Percentiles rank a stretch among this genome's conserved stretches.
Conservation (phyloP, 345 rosid genomes). For the Aquilaria yunnanensis region DNA sequence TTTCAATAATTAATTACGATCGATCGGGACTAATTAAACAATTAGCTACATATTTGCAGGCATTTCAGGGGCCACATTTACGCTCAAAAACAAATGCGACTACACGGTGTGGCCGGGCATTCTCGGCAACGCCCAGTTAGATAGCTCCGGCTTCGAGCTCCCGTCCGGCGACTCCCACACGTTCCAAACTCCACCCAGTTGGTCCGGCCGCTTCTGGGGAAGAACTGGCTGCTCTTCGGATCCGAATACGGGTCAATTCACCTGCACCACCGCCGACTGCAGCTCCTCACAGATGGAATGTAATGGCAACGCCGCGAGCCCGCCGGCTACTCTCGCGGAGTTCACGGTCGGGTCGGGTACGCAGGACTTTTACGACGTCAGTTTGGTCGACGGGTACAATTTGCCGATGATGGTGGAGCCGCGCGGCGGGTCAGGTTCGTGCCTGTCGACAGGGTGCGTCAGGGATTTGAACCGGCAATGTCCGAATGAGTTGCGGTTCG, state of each 20-base stretch:
- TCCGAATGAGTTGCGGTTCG: slow-evolving; percentile 48
- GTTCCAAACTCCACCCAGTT: slow-evolving; percentile 41
- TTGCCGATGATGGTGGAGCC: slow-evolving; percentile 51
- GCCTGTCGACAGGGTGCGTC: slow-evolving; percentile 55
- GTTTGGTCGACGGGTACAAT: slow-evolving; percentile 72
- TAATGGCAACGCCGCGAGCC: slow-evolving; percentile 52
- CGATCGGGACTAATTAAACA: too few relatives aligned
- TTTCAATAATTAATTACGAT: neutral
- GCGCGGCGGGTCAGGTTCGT: slow-evolving; percentile 50
- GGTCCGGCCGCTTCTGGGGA: slow-evolving; percentile 84
- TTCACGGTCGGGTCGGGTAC: slow-evolving; percentile 63
- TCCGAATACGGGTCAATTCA: slow-evolving; percentile 31
- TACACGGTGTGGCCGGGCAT: slow-evolving; percentile 73
- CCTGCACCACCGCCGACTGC: slow-evolving; percentile 65
- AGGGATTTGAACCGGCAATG: slow-evolving; percentile 58
- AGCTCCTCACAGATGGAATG: slow-evolving; percentile 61
- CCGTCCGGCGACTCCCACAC: slow-evolving; percentile 39
- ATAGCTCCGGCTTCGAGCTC: slow-evolving; percentile 55
- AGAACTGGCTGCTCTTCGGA: slow-evolving; percentile 52
- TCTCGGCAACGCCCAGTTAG: slow-evolving; percentile 43
- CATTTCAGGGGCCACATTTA: slow-evolving; percentile 46
- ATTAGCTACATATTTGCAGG: slow-evolving; percentile 20
- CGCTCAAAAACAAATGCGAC: slow-evolving; percentile 46
- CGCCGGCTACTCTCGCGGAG: slow-evolving; percentile 66
- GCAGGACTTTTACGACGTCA: slow-evolving; percentile 60